Conservation (phyloP, 1,284 basidiomycete species). For the Wallemia hederae region DNA sequence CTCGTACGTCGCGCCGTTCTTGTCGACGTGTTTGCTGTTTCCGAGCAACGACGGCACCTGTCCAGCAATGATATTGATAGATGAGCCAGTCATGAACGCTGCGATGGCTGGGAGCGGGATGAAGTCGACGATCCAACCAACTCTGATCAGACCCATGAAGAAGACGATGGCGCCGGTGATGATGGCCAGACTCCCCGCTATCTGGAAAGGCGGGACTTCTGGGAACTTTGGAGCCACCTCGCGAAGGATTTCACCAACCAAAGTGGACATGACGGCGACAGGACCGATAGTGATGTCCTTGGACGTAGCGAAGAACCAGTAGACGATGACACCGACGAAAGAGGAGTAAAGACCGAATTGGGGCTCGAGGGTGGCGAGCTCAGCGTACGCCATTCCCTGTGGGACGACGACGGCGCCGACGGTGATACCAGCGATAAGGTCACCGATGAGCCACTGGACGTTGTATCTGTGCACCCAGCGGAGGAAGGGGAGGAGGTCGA, state of each 20-base stretch:
- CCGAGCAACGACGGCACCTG: slow-evolving; percentile 69
- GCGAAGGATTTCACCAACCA: slow-evolving; percentile 51
- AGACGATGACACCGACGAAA: slow-evolving; percentile 58
- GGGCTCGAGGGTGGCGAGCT: slow-evolving; percentile 55
- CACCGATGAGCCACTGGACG: slow-evolving; percentile 22
- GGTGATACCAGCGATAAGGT: slow-evolving; percentile 60
- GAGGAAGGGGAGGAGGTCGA: background rate
- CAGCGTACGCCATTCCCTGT: slow-evolving; percentile 31
- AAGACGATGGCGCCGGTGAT: slow-evolving; percentile 80
- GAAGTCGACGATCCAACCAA: slow-evolving; percentile 90
- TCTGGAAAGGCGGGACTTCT: slow-evolving; percentile 23
- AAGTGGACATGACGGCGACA: slow-evolving; percentile 88
- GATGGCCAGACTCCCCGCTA: slow-evolving; percentile 62
- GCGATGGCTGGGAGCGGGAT: slow-evolving; percentile 46
- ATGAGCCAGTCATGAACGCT: slow-evolving; percentile 51
- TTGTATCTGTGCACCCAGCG: background rate
- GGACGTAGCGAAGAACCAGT: slow-evolving; percentile 72
- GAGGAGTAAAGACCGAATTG: slow-evolving; percentile 90
- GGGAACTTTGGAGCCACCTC: slow-evolving; percentile 19
- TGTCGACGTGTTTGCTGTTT: slow-evolving; percentile 39
- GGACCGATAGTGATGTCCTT: slow-evolving; percentile 71
- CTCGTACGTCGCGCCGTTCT: slow-evolving; percentile 50
- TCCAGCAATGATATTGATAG: slow-evolving; percentile 54
- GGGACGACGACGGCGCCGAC: slow-evolving; percentile 76
- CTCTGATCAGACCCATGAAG: slow-evolving; percentile 58